A percentile compares a stretch with the other conserved stretches of the same genome.
Conservation (phyloP, 768 basidiomycete species). For the Lactifluus pinguis region DNA sequence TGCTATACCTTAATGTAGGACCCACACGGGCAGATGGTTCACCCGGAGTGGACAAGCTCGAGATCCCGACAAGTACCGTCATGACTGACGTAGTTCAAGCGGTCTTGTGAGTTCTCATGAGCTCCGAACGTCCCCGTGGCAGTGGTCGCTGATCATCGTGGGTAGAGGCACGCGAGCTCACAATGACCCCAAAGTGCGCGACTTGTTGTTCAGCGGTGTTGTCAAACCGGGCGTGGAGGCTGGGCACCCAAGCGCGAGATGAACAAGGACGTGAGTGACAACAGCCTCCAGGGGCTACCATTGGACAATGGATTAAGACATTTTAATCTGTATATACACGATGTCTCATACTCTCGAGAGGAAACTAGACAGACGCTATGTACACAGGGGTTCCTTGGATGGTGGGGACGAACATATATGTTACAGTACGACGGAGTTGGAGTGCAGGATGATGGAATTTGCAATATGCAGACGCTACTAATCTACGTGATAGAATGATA, state of each 20-base stretch:
- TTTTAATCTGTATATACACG: constrained; percentile 8
- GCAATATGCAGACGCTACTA: constrained; percentile 2
- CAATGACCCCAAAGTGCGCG: constrained; percentile 37
- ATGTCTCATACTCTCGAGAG: not conserved
- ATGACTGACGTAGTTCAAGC: constrained; percentile 54
- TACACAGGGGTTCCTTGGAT: not conserved
- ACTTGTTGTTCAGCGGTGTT: constrained; percentile 53
- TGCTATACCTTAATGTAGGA: constrained; percentile 79
- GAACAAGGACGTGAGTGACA: not conserved
- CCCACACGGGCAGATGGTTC: constrained; percentile 77
- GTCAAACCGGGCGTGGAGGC: constrained; percentile 40
- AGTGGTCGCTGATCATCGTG: not conserved
- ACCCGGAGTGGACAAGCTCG: constrained; percentile 66
- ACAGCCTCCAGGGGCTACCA: not conserved
- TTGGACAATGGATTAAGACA: not conserved
- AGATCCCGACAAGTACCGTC: constrained; percentile 64
- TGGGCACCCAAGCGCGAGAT: constrained; percentile 18
- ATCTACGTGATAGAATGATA: constrained; percentile 6
- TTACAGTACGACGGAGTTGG: constrained; percentile 4
- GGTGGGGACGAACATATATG: constrained; percentile 2
- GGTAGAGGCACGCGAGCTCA: constrained; percentile 38
- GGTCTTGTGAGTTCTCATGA: constrained; percentile 44
- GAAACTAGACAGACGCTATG: not conserved
- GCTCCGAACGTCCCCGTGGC: not conserved
- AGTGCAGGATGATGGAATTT: constrained; percentile 8